Base-by-base conservation (phyloP, 768 basidiomycete genomes). In the Leucosporidium scottii region DNA sequence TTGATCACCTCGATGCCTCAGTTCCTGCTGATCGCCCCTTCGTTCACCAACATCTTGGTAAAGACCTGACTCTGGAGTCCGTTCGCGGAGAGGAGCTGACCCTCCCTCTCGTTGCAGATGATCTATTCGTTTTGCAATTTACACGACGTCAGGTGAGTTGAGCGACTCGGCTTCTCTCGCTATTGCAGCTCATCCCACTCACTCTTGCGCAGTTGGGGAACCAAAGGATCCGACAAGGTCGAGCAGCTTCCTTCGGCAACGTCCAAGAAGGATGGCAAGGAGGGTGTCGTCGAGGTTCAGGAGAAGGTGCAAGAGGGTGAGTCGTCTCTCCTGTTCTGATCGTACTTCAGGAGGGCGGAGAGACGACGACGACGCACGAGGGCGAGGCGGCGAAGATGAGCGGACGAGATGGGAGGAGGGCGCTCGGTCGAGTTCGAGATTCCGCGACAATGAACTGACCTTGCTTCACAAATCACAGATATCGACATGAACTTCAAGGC, bases 121-220 rank as follows among this genome's bases (percentile, higher is more conserved):
- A 90, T 93, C 48, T 97, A 97, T 77, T 93, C 93, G 1, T 97
- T 97, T 82, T 96, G 92, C 80, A 96, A 96, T 80, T 81, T 96
- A 79, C 91, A 91, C 77, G 92, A 93, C 78, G 53, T 64, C 47
- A 27, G 61, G 66, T 70, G 28, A 7, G 31, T 39, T 18, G 69
- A 56, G 83, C 78, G 3, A 59, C 3, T 59, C 59, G 50, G 49
- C 64, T 30, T 54, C 44, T 56, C 34, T 47, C 15, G 64, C 27
- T 39, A 34, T 1, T 51, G 60, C n/a, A 34, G 69, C 62, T 62
- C 67, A 88, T 34, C 10, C 85, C 88, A 8, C 39, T 91, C 25
- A 90, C 88, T 20, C 4, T 5, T 5, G 12, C 21, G 27, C 60
- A 61, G 48, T 31, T 93, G 93, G 92, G 92, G 92, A 79, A 94